Conservation (phyloP, 352 stramenopile genomes). For the Elongisporangium senticosum region DNA sequence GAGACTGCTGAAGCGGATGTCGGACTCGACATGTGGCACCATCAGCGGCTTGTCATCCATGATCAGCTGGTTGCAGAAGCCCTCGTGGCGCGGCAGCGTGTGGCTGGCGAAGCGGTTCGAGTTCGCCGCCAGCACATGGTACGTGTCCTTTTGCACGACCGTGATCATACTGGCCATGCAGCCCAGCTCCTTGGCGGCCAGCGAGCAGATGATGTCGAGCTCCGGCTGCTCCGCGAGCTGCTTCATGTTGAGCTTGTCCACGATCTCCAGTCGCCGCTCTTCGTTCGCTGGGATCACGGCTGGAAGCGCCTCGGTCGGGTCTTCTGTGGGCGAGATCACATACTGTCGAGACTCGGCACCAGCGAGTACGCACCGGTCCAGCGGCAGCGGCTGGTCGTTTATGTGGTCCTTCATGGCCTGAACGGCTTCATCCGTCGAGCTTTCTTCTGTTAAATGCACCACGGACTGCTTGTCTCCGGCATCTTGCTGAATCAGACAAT, state of each 20-base stretch:
- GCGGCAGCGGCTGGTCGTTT: slow-evolving; percentile 8
- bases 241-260: slow-evolving; percentile 37
- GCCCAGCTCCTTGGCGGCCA: slow-evolving; percentile 29
- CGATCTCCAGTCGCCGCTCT: slow-evolving; percentile 33
- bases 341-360: slow-evolving; percentile 45
- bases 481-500: background rate
- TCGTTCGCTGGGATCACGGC: slow-evolving; percentile 40
- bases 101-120: slow-evolving; percentile 18
- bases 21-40: slow-evolving; percentile 40
- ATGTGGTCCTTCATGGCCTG: background rate
- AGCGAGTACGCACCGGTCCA: slow-evolving; percentile 36
- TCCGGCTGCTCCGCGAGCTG: slow-evolving; percentile 43
- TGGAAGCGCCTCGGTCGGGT: slow-evolving; percentile 17
- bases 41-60: slow-evolving; percentile 45
- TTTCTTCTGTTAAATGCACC: background rate
- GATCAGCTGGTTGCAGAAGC: slow-evolving; percentile 42
- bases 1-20: slow-evolving; percentile 42
- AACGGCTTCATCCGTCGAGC: background rate
- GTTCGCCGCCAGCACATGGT: slow-evolving; percentile 32
- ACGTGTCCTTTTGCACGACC: slow-evolving; percentile 28
- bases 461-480: background rate
- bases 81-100: slow-evolving; percentile 23
- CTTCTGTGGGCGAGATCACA: slow-evolving; percentile 20
- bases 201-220: slow-evolving; percentile 48
- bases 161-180: slow-evolving; percentile 35